Percentiles rank a stretch among this genome's conserved stretches.
phyloP scores from a whole-genome alignment of 1,139 yeast species.

The Suhomyces anneliseae region DNA sequence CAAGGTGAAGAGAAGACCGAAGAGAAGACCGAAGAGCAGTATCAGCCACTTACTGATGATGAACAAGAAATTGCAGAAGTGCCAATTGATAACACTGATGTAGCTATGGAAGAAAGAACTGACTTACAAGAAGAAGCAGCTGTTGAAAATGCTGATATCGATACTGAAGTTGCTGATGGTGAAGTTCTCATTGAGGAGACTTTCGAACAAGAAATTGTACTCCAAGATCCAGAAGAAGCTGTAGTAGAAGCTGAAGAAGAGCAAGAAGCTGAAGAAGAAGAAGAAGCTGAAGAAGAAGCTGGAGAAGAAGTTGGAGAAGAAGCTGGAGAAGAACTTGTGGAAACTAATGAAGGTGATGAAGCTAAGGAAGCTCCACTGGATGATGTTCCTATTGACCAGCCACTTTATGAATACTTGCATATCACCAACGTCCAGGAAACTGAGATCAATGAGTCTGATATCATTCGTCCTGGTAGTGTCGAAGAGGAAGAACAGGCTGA shows the following conservation, averaged over 20 bases:
- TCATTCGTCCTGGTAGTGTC: conserved; percentile 3
- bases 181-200: neutral
- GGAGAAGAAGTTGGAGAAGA: neutral
- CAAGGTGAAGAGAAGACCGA: neutral
- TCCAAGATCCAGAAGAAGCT: neutral
- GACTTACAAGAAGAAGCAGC: neutral
- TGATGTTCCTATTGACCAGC: neutral
- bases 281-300: neutral
- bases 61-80: neutral
- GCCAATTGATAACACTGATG: neutral
- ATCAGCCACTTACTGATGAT: neutral
- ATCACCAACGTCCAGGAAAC: neutral
- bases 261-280: neutral
- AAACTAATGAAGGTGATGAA: conserved; percentile 5
- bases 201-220: neutral
- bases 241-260: neutral
- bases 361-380: neutral
- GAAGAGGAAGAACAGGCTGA: conserved; percentile 3
- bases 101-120: conserved; percentile 3
- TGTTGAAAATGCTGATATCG: conserved; percentile 8
- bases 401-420: neutral
- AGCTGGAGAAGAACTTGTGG: conserved; percentile 11
- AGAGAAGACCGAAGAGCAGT: neutral
- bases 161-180: neutral
- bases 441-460: conserved; percentile 2